Conservation (phyloP, 2,329 filamentous ascomycete genomes). For the Colletotrichum viniferum region DNA sequence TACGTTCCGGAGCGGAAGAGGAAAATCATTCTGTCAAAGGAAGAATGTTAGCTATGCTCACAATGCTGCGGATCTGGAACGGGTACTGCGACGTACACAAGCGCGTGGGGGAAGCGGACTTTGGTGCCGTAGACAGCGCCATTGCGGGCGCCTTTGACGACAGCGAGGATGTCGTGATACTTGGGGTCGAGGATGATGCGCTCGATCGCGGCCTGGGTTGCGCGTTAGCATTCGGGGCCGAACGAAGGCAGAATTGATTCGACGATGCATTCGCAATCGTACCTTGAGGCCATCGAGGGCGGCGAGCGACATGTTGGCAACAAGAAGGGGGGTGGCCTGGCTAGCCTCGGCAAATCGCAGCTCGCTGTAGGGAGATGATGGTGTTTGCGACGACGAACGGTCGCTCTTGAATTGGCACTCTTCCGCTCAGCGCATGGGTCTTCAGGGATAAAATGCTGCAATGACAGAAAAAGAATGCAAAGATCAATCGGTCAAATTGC, state of each 20-base stretch:
- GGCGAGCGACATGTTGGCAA: slow-evolving; percentile 15
- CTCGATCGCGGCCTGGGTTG: slow-evolving; percentile 69
- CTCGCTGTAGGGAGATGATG: background rate
- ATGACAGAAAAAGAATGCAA: background rate
- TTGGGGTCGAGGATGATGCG: slow-evolving; percentile 79
- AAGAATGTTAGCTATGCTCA: background rate
- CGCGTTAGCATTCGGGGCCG: background rate
- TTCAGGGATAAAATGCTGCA: background rate
- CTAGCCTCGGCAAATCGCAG: slow-evolving; percentile 19
- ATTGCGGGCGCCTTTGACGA: slow-evolving; percentile 95
- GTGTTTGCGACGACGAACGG: background rate
- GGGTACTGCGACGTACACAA: slow-evolving; percentile 62
- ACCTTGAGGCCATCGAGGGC: slow-evolving; percentile 21
- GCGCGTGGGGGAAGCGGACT: slow-evolving; percentile 96
- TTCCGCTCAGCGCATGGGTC: slow-evolving; percentile 6
- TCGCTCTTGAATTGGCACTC: background rate
- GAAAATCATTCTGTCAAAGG: slow-evolving; percentile 78
- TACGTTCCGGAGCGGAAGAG: slow-evolving; percentile 92
- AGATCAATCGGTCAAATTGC: background rate
- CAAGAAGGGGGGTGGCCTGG: background rate
- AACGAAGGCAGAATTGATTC: background rate
- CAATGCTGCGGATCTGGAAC: slow-evolving; percentile 18
- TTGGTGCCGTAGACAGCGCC: slow-evolving; percentile 96
- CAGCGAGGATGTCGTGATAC: slow-evolving; percentile 82
- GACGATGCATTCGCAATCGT: background rate